These are phyloP conservation scores for Wickerhamiella occidentalis DNA, from an alignment of 805 yeast species.

Conservation along the genomic window DNA sequence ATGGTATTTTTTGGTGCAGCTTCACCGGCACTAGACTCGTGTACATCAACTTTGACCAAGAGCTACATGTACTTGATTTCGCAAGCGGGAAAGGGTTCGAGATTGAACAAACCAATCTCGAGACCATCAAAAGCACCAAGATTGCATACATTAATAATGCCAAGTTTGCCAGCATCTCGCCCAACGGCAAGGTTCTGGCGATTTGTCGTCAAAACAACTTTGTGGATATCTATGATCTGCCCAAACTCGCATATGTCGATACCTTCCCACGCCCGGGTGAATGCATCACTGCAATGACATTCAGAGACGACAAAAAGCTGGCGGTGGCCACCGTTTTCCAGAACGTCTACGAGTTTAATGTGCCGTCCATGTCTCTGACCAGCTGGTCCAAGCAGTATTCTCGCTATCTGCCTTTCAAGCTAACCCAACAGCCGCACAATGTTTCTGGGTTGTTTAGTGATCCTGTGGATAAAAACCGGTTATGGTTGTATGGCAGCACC, in stretches of 20 bases:
- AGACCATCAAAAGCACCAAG: background rate
- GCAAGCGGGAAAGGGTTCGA: conserved; percentile 6
- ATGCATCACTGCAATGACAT: conserved; percentile 48
- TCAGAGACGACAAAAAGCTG: conserved; percentile 41
- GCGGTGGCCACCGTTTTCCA: conserved; percentile 62
- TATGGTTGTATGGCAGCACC: conserved; percentile 81
- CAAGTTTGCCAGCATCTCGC: conserved; percentile 40
- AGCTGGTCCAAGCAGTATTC: conserved; percentile 72
- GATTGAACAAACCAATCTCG: conserved; percentile 8
- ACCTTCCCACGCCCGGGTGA: conserved; percentile 48
- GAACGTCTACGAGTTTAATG: conserved; percentile 56
- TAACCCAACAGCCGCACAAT: conserved; percentile 46
- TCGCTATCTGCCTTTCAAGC: conserved; percentile 58
- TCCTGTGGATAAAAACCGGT: conserved; percentile 30
- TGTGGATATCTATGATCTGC: conserved; percentile 38
- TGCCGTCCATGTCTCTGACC: conserved; percentile 34
- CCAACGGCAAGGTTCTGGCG: conserved; percentile 37
- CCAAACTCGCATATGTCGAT: conserved; percentile 23
- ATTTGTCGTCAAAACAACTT: conserved; percentile 55
- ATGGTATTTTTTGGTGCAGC: conserved; percentile 1
- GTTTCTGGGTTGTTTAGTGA: conserved; percentile 60
- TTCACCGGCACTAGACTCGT: conserved; percentile 14
- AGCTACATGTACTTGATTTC: conserved; percentile 20
- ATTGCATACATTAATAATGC: conserved; percentile 36
- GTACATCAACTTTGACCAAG: conserved; percentile 22